Percentiles rank a stretch among this genome's conserved stretches.
These are phyloP conservation scores for Sporothrix curviconia DNA, from an alignment of 2,329 filamentous ascomycete species.

Conservation along the genomic window DNA sequence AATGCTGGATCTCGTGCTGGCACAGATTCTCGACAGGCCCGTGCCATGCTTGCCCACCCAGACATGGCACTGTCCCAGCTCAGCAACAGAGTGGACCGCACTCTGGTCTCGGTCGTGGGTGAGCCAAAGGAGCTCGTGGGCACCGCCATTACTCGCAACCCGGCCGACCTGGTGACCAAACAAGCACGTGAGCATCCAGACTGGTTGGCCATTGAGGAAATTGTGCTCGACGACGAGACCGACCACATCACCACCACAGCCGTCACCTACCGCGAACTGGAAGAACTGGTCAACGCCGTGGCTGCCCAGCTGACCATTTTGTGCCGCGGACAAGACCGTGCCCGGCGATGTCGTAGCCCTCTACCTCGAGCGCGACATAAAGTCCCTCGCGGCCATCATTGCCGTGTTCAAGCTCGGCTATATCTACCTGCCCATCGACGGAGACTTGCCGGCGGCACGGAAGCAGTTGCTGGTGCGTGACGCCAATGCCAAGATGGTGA, in stretches of 20 bases:
- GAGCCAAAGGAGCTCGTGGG: neutral
- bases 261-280: neutral
- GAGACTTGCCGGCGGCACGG: constrained; percentile 50
- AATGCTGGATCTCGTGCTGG: constrained; percentile 21
- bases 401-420: constrained; percentile 50
- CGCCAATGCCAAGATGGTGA: constrained; percentile 42
- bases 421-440: constrained; percentile 55
- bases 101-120: constrained; percentile 11
- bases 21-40: constrained; percentile 20
- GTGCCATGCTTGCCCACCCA: constrained; percentile 17
- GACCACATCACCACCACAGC: constrained; percentile 24
- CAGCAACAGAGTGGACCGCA: constrained; percentile 12
- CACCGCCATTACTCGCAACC: constrained; percentile 19
- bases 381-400: constrained; percentile 54
- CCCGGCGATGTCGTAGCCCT: constrained; percentile 49
- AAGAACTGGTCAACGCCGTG: neutral
- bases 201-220: constrained; percentile 49
- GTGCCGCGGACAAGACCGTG: constrained; percentile 29
- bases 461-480: constrained; percentile 57
- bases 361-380: constrained; percentile 58
- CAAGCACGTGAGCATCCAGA: constrained; percentile 41
- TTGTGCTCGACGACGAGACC: constrained; percentile 33
- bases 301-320: neutral
- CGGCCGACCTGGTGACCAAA: constrained; percentile 30
- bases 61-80: constrained; percentile 16